Base-by-base conservation (phyloP, 2,329 filamentous ascomycete species). In the Microcyclospora tardicrescens region DNA sequence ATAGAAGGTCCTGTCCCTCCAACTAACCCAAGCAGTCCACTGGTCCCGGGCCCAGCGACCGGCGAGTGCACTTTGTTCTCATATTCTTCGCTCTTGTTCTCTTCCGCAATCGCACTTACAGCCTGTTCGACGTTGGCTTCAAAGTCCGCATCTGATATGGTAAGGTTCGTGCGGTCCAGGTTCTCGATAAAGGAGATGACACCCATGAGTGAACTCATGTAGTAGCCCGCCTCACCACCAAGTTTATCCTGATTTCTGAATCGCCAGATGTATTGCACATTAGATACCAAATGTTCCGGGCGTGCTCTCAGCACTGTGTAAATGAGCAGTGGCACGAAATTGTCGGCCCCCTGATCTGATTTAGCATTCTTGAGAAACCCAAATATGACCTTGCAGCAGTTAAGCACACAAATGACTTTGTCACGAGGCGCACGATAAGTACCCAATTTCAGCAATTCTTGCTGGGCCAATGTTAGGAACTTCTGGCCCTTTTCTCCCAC, bases 371-470 rank as follows among this genome's bases (percentile, higher is more conserved):
- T 87, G 37, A 98, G 67, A 35, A 94, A 76, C 13, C 89, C 91
- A 61, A 98, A 96, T 46, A 98, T 96, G 46, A 98, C 93, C 63
- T 98, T 98, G 74, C 91, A 98, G 65, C 87, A 95, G 63, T 98
- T 98, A 40, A 98, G 66, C 34, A 96, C 85, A 60, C 91, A 98
- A 36, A 98, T 96, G 39, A 98, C 91, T 63, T 98, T 98, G 67
- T 98, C 91, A 51, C 91, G 71, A 3, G 91, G 91, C n/a, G 91
- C 91, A 49, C 93, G 77, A 57, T 98, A 98, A 8, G 84, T 91
- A 55, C 89, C 93, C 55, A 98, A 95, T 61, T 98, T 98, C 29
- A 93, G 65, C 11, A 98, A 69, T 61, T 98, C 91, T 72, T 94
- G 84, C 56, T 95, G 86, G 14, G 91, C 91, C 31, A 98, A 68